Evolutionary conservation across 208 protist species (phyloP).

Genomic region (Acanthamoeba culbertsoni): DNA sequence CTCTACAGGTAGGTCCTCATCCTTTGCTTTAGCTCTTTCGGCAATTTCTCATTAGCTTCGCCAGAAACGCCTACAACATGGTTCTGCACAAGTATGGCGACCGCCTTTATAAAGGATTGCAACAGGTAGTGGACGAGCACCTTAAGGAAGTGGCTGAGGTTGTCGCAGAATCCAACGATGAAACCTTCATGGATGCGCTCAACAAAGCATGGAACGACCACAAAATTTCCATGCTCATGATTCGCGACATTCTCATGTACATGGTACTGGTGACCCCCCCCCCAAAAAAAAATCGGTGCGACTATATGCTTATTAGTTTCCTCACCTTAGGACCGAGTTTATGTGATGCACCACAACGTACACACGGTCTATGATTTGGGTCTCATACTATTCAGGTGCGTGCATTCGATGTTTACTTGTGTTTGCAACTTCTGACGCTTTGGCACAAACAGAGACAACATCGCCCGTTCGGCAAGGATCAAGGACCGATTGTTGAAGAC

Average conservation of each 20-base stretch:
- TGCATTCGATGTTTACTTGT: background rate
- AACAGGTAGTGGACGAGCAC: conserved; percentile 72
- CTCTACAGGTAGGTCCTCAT: conserved; percentile 76
- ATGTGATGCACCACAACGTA: conserved; percentile 80
- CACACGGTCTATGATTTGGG: conserved; percentile 83
- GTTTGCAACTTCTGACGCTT: background rate
- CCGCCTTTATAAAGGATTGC: conserved; percentile 78
- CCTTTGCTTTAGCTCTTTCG: background rate
- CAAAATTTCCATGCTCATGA: conserved; percentile 82
- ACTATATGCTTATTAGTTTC: background rate
- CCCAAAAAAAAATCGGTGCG: too few species aligned
- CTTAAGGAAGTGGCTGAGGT: conserved; percentile 63
- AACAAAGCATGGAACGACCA: conserved; percentile 82
- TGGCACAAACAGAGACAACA: conserved; percentile 71
- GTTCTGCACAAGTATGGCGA: conserved; percentile 86
- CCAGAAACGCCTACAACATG: conserved; percentile 83
- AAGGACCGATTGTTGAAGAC: conserved; percentile 76
- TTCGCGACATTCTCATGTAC: conserved; percentile 88
- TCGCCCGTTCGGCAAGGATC: conserved; percentile 67
- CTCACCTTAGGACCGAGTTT: conserved; percentile 73
- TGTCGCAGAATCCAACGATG: conserved; percentile 68
- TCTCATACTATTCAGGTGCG: conserved; percentile 21
- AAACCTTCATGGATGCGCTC: conserved; percentile 73
- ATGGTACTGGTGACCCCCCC: conserved; percentile 72
- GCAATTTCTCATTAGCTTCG: background rate